Evolutionary conservation across 176 grass and related monocot genomes (phyloP).

Genomic region (Carex kokanica): DNA sequence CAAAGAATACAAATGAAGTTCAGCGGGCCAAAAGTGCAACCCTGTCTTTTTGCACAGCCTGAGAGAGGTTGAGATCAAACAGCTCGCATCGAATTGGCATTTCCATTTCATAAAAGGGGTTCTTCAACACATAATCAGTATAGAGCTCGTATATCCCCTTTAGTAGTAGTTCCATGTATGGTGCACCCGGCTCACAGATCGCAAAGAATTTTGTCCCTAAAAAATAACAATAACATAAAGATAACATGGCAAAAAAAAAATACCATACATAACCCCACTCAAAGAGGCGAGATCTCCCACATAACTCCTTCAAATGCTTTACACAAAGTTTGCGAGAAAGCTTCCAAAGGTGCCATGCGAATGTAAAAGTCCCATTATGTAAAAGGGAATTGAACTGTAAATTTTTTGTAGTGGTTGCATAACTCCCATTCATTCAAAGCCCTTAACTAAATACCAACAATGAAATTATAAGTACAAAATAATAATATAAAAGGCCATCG

Average conservation of each 20-base stretch:
- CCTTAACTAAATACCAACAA: background rate
- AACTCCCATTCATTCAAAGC: background rate
- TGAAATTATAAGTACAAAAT: background rate
- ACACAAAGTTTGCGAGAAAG: background rate
- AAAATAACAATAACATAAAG: background rate
- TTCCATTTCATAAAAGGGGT: constrained; percentile 97
- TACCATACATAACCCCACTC: background rate
- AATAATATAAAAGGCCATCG: background rate
- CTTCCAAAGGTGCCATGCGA: background rate
- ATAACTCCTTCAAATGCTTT: background rate
- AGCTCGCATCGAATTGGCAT: constrained; percentile 96
- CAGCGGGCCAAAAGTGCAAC: constrained; percentile 64
- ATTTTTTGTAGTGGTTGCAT: background rate
- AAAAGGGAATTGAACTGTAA: background rate
- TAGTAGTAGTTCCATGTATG: constrained; percentile 69
- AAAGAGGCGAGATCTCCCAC: background rate
- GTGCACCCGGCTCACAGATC: constrained; percentile 68
- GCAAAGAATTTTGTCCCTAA: constrained; percentile 94
- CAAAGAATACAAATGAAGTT: constrained; percentile 23
- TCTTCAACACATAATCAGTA: constrained; percentile 94
- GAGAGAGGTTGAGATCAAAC: constrained; percentile 85
- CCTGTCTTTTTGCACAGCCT: constrained; percentile 87
- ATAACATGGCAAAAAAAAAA: background rate
- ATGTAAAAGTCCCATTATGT: background rate
- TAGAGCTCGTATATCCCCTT: constrained; percentile 83